Base-by-base conservation (phyloP, 225 moss, liverwort and hornwort genomes). In the Marchantia paleacea region DNA sequence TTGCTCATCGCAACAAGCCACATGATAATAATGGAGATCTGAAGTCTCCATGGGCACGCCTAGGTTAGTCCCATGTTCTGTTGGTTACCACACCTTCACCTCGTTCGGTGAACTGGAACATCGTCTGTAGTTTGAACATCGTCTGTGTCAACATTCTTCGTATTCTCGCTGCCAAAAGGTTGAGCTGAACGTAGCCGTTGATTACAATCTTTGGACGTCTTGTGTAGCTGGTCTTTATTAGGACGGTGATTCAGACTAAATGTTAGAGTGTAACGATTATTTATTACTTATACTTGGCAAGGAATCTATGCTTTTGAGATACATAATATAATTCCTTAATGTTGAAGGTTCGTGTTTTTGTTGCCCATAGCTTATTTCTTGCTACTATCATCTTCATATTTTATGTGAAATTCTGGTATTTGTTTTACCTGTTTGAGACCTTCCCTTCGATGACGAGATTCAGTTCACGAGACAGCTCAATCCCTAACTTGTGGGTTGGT, bases 11-110 rank as follows among this genome's bases (percentile, higher is more conserved):
- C 52, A 67, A n/a, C 28, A 61, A 73, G 54, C 76, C 86, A 0
- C 73, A 75, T 31, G 75, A 71, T 52, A 69, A 55, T 52, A 74
- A 80, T 39, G 83, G 81, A 75, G 78, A 81, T 75, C 61, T 55
- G 26, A 65, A 79, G 52, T 22, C 26, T 13, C 72, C 85, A 8
- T 85, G 87, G 87, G 87, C 85, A 10, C 80, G 87, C 62, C 80
- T 88, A 78, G 84, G 84, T 87, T 60, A 60, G 87, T 86, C 61
- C 24, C 3, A 58, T 52, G 4, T 30, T 57, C 30, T 58, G 3
- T 13, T 64, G 29, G 55, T 28, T 57, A 28, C 24, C 75, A 55
- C 75, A 19, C 10, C 49, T 19, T 7, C 31, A 50, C 14, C 20
- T 22, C 10, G 49, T 50, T 7, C 3, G 7, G 71, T 50, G 49